These are phyloP conservation scores for Triadica sebifera DNA, from an alignment of 345 rosid species.

Conservation along the genomic window DNA sequence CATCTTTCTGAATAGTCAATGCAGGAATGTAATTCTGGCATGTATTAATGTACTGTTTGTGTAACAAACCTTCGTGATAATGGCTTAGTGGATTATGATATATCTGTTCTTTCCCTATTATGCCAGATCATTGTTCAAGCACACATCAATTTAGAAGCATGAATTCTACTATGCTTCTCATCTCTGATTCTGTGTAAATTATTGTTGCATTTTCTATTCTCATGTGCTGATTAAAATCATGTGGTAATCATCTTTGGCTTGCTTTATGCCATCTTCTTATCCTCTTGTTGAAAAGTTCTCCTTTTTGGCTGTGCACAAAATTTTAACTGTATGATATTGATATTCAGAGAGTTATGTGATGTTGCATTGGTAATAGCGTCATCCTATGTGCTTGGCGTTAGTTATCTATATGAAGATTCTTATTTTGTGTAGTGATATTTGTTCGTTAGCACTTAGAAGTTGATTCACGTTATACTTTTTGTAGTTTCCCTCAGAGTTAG, in stretches of 20 bases:
- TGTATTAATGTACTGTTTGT: neutral
- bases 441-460: neutral
- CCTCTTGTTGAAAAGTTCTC: neutral
- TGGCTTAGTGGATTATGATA: neutral
- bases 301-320: neutral
- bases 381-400: neutral
- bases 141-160: slow-evolving; percentile 2
- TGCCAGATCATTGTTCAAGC: neutral
- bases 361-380: neutral
- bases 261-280: neutral
- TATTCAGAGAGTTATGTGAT: neutral
- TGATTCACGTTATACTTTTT: slow-evolving; percentile 17
- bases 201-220: neutral
- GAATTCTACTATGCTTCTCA: neutral
- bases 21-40: neutral
- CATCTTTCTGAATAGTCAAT: neutral
- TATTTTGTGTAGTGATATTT: neutral
- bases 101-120: neutral
- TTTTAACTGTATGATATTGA: neutral
- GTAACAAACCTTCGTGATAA: neutral
- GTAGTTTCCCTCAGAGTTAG: slow-evolving; percentile 86
- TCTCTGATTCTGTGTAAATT: neutral
- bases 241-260: neutral
- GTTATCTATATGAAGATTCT: neutral
- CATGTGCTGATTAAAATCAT: too few relatives aligned